These are phyloP conservation scores for Pythium grandisporangium DNA, from an alignment of 352 stramenopile genomes.

Conservation along the genomic window DNA sequence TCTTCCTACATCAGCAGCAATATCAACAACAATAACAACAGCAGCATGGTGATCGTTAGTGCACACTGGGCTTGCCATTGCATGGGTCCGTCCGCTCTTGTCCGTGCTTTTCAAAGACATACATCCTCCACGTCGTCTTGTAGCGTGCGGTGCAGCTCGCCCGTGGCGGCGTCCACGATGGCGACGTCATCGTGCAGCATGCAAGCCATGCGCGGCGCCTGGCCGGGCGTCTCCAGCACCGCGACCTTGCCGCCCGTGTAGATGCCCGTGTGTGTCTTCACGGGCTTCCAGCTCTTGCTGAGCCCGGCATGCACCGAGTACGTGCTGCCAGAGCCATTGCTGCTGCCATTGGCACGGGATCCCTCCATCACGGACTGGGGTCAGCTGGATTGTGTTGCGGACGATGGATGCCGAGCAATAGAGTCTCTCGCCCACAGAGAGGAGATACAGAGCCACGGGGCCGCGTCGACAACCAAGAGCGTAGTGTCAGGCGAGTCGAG, in stretches of 20 bases:
- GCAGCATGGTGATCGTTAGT: too few species aligned
- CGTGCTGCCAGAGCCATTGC: conserved; percentile 11
- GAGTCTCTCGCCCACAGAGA: too few species aligned
- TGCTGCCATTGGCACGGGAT: too few species aligned
- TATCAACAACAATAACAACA: not conserved
- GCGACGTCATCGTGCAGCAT: conserved; percentile 82
- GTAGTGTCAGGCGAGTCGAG: not conserved
- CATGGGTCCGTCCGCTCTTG: not conserved
- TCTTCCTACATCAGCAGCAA: conserved; percentile 28
- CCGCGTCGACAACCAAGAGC: too few species aligned
- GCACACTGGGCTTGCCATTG: too few species aligned
- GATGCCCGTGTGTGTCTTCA: conserved; percentile 69
- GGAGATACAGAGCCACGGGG: too few species aligned
- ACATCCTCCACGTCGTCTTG: conserved; percentile 66
- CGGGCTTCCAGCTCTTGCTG: conserved; percentile 71
- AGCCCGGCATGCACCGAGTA: conserved; percentile 62
- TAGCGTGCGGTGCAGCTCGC: conserved; percentile 61
- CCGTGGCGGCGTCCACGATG: conserved; percentile 58
- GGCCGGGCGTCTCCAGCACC: conserved; percentile 26
- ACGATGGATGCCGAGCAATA: too few species aligned
- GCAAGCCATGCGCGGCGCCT: conserved; percentile 46
- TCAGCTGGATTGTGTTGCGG: too few species aligned
- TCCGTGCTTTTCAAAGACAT: not conserved
- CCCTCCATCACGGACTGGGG: too few species aligned
- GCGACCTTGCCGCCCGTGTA: conserved; percentile 80